phyloP scores from a whole-genome alignment of 2,329 filamentous ascomycete genomes.

The Chaetomiaceae sp. region DNA sequence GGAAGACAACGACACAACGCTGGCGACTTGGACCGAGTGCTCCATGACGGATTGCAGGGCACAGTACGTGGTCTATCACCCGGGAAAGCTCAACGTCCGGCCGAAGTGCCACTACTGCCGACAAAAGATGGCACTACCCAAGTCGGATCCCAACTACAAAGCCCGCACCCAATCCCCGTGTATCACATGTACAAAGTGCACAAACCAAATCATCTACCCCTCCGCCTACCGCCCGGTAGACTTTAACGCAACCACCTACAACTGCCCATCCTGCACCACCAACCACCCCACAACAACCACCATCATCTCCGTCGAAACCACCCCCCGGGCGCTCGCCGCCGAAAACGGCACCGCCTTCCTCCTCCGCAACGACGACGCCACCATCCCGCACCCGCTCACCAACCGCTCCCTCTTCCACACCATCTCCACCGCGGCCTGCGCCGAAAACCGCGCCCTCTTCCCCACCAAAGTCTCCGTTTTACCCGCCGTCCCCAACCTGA shows the following conservation, averaged over 20 bases:
- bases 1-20: slow-evolving; percentile 31
- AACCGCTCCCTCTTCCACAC: slow-evolving; percentile 39
- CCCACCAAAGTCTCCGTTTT: slow-evolving; percentile 31
- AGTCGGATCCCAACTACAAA: slow-evolving; percentile 3
- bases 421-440: slow-evolving; percentile 25
- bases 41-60: slow-evolving; percentile 39
- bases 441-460: slow-evolving; percentile 29
- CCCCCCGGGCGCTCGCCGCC: slow-evolving; percentile 33
- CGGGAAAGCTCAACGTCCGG: slow-evolving; percentile 37
- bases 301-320: slow-evolving; percentile 36
- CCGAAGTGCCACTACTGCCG: slow-evolving; percentile 49
- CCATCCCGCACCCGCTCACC: slow-evolving; percentile 36
- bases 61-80: slow-evolving; percentile 48
- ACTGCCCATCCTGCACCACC: slow-evolving; percentile 40
- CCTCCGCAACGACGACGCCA: slow-evolving; percentile 37
- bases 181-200: slow-evolving; percentile 43
- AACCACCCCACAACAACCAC: slow-evolving; percentile 33
- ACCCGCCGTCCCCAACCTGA: background rate
- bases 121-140: slow-evolving; percentile 16
- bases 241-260: slow-evolving; percentile 33
- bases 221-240: slow-evolving; percentile 37
- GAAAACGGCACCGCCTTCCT: slow-evolving; percentile 44
- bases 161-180: slow-evolving; percentile 32
- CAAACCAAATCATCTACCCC: slow-evolving; percentile 46
- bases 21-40: slow-evolving; percentile 46